These are phyloP conservation scores for Basidioascus undulatus DNA, from an alignment of 768 basidiomycete genomes.

Conservation along the genomic window DNA sequence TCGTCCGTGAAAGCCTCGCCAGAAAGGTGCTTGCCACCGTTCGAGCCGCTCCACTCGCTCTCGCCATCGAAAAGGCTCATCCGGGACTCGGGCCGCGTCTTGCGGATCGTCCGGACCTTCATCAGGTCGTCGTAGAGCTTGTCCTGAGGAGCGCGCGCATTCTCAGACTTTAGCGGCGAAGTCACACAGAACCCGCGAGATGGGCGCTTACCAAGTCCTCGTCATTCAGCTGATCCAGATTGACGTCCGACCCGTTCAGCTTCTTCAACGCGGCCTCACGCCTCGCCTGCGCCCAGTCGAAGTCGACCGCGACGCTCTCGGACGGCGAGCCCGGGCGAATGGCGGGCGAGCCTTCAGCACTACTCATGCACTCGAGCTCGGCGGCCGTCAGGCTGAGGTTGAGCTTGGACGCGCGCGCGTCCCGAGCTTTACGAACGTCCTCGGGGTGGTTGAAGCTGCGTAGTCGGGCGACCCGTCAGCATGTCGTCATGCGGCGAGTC, in stretches of 20 bases:
- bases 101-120: constrained; percentile 62
- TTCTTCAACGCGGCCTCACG: constrained; percentile 76
- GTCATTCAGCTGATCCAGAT: constrained; percentile 76
- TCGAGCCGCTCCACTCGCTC: constrained; percentile 11
- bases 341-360: constrained; percentile 23
- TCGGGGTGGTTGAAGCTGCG: constrained; percentile 58
- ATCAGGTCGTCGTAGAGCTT: constrained; percentile 85
- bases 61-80: constrained; percentile 15
- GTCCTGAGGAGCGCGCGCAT: constrained; percentile 22
- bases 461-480: too few species aligned
- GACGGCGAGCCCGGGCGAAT: constrained; percentile 50
- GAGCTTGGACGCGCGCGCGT: constrained; percentile 45
- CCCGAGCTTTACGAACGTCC: constrained; percentile 73
- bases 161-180: too few species aligned
- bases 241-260: constrained; percentile 55
- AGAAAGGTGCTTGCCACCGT: constrained; percentile 22
- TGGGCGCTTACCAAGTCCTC: constrained; percentile 49
- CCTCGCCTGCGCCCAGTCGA: constrained; percentile 95
- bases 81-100: constrained; percentile 53
- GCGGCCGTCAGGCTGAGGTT: constrained; percentile 38
- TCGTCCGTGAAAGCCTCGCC: constrained; percentile 67
- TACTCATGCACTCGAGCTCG: constrained; percentile 29
- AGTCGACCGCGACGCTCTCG: constrained; percentile 38
- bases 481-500: background rate
- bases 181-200: constrained; percentile 7